These are phyloP conservation scores for Postia placenta DNA, from an alignment of 768 basidiomycete species.

Conservation along the genomic window DNA sequence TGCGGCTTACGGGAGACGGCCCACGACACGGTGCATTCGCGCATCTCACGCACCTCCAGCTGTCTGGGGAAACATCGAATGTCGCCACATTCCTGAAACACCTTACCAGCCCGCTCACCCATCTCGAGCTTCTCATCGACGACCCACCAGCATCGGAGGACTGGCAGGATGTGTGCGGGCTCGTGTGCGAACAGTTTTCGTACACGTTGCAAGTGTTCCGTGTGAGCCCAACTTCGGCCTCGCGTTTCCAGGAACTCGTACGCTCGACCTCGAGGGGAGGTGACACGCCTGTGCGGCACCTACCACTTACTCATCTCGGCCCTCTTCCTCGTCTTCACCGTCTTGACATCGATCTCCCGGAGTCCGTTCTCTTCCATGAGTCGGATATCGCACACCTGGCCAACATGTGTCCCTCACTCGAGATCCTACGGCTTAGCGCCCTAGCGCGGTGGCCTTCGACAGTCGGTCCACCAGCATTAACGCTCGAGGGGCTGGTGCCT, in stretches of 20 bases:
- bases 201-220: conserved; percentile 53
- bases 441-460: conserved; percentile 56
- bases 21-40: conserved; percentile 51
- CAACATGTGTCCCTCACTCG: conserved; percentile 59
- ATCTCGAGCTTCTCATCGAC: conserved; percentile 71
- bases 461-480: conserved; percentile 48
- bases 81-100: conserved; percentile 70
- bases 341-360: conserved; percentile 76
- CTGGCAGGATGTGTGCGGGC: conserved; percentile 64
- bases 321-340: conserved; percentile 48
- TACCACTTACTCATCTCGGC: conserved; percentile 55
- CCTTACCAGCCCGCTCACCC: conserved; percentile 55
- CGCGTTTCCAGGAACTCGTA: conserved; percentile 77
- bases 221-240: conserved; percentile 59
- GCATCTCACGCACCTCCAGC: conserved; percentile 51
- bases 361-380: conserved; percentile 61
- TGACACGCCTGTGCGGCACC: conserved; percentile 52
- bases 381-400: conserved; percentile 55
- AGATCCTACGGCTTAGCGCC: conserved; percentile 63
- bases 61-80: conserved; percentile 66
- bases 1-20: conserved; percentile 57
- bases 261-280: conserved; percentile 63
- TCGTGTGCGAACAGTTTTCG: conserved; percentile 60
- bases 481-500: conserved; percentile 54
- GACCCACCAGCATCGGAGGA: conserved; percentile 71